These are phyloP conservation scores for Wickerhamiella infanticola DNA, from an alignment of 1,139 yeast species.

Conservation along the genomic window DNA sequence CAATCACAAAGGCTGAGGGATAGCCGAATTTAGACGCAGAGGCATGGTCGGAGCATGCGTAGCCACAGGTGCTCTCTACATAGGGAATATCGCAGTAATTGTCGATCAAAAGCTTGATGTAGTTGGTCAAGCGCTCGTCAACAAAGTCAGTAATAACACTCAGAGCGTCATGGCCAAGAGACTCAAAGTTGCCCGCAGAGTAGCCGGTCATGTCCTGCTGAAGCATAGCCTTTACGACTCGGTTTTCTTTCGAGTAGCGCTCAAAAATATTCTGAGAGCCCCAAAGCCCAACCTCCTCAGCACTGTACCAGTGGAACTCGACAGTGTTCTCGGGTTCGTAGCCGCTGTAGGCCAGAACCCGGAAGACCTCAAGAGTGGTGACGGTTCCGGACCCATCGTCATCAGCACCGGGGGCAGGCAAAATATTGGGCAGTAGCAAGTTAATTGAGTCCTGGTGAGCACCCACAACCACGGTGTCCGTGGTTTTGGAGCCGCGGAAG, in stretches of 20 bases:
- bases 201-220: conserved; percentile 97
- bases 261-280: conserved; percentile 74
- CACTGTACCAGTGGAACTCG: conserved; percentile 89
- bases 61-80: conserved; percentile 69
- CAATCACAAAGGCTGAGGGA: conserved; percentile 73
- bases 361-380: conserved; percentile 59
- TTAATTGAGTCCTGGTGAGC: conserved; percentile 85
- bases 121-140: conserved; percentile 41
- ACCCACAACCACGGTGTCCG: conserved; percentile 53
- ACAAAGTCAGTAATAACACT: conserved; percentile 73
- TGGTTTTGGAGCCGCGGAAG: conserved; percentile 23
- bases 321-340: conserved; percentile 54
- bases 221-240: conserved; percentile 60
- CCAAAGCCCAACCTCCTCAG: conserved; percentile 84
- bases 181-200: conserved; percentile 38
- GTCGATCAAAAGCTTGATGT: conserved; percentile 44
- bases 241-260: conserved; percentile 32
- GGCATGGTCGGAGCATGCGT: conserved; percentile 88
- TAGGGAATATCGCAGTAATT: conserved; percentile 52
- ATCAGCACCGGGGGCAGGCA: conserved; percentile 89
- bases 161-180: conserved; percentile 51
- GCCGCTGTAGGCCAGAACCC: conserved; percentile 36
- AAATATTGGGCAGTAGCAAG: conserved; percentile 48
- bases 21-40: conserved; percentile 71
- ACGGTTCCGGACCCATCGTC: conserved; percentile 88